Conservation (phyloP, 228 moss, liverwort and hornwort species). For the Sphagnum magellanicum region DNA sequence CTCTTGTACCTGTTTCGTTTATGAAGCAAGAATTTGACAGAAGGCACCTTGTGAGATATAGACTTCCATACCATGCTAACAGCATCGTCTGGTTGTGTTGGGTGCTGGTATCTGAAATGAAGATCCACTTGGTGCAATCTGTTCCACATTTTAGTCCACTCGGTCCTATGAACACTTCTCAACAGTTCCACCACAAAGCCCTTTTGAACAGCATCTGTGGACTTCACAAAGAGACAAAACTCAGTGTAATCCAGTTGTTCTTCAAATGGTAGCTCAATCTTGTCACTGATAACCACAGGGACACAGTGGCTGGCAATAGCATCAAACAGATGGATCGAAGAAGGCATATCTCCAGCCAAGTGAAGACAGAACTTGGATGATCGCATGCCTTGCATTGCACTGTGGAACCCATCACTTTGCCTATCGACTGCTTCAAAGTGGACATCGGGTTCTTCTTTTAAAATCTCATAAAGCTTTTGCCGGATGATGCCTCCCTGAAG, state of each 20-base stretch:
- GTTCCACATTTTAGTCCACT: conserved; percentile 36
- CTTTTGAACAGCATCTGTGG: conserved; percentile 25
- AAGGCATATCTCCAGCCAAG: conserved; percentile 51
- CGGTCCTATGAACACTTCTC: conserved; percentile 15
- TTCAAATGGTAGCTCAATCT: conserved; percentile 59
- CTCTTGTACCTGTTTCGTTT: neutral
- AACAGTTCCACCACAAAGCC: conserved; percentile 29
- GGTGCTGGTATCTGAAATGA: conserved; percentile 48
- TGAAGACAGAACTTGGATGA: conserved; percentile 39
- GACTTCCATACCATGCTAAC: conserved; percentile 61
- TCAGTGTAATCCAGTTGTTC: conserved; percentile 35
- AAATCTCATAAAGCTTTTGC: conserved; percentile 24
- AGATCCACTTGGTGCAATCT: conserved; percentile 26
- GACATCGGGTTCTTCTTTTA: conserved; percentile 30
- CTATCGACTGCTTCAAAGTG: conserved; percentile 29
- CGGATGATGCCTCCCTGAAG: conserved; percentile 20
- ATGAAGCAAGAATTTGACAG: conserved; percentile 19
- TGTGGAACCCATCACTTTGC: conserved; percentile 23
- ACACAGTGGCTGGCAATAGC: conserved; percentile 58
- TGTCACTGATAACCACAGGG: conserved; percentile 56
- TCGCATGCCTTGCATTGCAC: conserved; percentile 39
- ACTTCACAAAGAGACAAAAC: conserved; percentile 38
- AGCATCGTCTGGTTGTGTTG: conserved; percentile 37
- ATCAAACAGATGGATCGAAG: conserved; percentile 52
- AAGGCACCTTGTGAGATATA: conserved; percentile 35